Percentiles rank a stretch among this genome's conserved stretches.
These are phyloP conservation scores for Corrigiola litoralis DNA, from an alignment of 179 eudicot species.

Conservation along the genomic window DNA sequence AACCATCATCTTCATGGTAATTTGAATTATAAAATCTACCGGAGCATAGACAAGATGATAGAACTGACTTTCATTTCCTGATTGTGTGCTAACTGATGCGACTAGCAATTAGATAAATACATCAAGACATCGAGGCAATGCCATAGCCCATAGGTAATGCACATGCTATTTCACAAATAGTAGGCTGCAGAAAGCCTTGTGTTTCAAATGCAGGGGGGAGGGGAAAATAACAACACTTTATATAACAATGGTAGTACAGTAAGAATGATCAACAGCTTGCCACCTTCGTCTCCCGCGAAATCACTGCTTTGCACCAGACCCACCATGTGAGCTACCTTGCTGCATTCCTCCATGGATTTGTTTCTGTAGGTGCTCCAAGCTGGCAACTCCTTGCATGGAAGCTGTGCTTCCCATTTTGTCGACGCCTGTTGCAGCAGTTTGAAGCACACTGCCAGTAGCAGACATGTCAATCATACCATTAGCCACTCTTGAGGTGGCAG, in stretches of 20 bases:
- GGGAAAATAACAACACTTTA: conserved; percentile 1
- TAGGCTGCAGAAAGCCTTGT: conserved; percentile 6
- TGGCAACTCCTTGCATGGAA: conserved; percentile 85
- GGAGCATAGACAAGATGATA: too few species aligned
- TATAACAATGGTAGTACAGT: conserved; percentile 21
- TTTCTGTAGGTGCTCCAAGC: conserved; percentile 96
- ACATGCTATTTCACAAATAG: conserved; percentile 9
- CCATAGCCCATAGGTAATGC: too few species aligned
- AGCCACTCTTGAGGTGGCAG: conserved; percentile 36
- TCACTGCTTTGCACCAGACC: conserved; percentile 22
- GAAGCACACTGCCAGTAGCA: conserved; percentile 35
- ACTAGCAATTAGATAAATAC: too few species aligned
- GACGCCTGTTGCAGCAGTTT: conserved; percentile 29
- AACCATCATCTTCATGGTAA: too few species aligned
- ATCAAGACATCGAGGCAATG: too few species aligned
- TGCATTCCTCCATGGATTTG: conserved; percentile 58
- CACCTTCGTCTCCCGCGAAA: too few species aligned
- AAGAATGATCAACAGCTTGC: background rate
- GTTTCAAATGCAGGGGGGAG: background rate
- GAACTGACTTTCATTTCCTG: too few species aligned
- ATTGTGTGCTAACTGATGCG: too few species aligned
- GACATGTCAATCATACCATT: conserved; percentile 33
- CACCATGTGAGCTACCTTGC: conserved; percentile 32
- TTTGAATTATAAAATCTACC: too few species aligned
- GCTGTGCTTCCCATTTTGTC: conserved; percentile 57